Evolutionary conservation across 2,329 filamentous ascomycete species (phyloP).

Genomic region (Fusarium udum): DNA sequence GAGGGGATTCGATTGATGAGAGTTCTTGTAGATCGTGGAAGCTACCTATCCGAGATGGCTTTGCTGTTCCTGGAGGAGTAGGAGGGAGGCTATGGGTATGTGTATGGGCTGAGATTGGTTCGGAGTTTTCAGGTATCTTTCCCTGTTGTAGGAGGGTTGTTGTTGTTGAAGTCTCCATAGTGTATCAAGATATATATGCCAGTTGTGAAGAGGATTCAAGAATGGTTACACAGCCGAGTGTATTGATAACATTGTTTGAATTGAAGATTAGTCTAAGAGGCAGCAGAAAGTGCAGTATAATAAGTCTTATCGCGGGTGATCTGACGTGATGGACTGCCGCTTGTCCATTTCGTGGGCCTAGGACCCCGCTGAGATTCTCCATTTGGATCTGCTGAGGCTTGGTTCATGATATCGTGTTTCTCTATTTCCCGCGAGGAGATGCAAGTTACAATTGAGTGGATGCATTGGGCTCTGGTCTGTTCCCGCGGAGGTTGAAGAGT

Average conservation of each 20-base stretch:
- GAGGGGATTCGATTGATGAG: constrained; percentile 28
- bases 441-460: constrained; percentile 38
- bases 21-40: constrained; percentile 37
- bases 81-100: constrained; percentile 48
- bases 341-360: constrained; percentile 7
- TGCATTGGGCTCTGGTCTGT: constrained; percentile 18
- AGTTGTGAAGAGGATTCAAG: background rate
- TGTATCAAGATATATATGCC: background rate
- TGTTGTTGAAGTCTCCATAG: constrained; percentile 37
- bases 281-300: constrained; percentile 17
- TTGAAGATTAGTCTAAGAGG: background rate
- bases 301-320: constrained; percentile 22
- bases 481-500: constrained; percentile 41
- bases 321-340: constrained; percentile 13
- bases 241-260: background rate
- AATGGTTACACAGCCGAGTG: background rate
- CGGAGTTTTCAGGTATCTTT: constrained; percentile 17
- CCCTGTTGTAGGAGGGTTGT: constrained; percentile 13
- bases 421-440: constrained; percentile 45
- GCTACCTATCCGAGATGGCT: constrained; percentile 49
- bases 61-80: constrained; percentile 53
- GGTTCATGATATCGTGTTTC: constrained; percentile 29
- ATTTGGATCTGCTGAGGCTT: constrained; percentile 21
- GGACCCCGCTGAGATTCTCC: constrained; percentile 1
- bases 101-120: constrained; percentile 13